Evolutionary conservation across 2,329 filamentous ascomycete genomes (phyloP), one percentile per base, ranked within the genome.

Genomic region (Daldinia sp.): DNA sequence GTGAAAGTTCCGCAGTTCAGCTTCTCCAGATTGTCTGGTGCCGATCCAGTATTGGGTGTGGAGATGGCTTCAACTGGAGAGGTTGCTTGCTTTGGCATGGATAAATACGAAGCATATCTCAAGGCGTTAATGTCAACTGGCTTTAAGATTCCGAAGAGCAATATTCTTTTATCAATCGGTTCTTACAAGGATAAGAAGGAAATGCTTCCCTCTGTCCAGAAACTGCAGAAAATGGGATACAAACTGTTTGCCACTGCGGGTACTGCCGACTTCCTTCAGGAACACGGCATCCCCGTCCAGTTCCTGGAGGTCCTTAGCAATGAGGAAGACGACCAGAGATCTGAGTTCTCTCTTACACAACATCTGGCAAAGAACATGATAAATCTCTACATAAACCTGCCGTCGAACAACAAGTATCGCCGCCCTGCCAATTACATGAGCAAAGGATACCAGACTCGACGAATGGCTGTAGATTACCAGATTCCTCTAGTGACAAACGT

Each of bases 51-150:
- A 50, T 88, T 98, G 68, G 96, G 96, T 82, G 96, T 99, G 6
- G 96, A 99, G 83, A 99, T 99, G 96, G 96, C 96, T 18, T 98
- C 96, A 4, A 99, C 96, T 67, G 96, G 96, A 81, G 96, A 99
- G 82, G 96, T 99, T 74, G 96, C 96, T 74, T 98, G 92, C 78
- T 99, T 99, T 77, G 96, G 96, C 78, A 88, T 90, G 70, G 94
- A 97, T 82, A 97, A 98, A 82, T 97, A 97, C 78, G 96, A 99
- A 81, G 96, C 96, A 18, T 99, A 99, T 80, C 88, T 99, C 76
- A 99, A 99, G 85, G 96, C 93, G 60, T 85, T 99, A 63, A 89
- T 99, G 73, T 97, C 96, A 1, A 98, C 96, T 60, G 96, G 96
- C 51, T 99, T 99, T 87, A 94, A 92, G 81, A 88, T 99, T 46